phyloP scores from a whole-genome alignment of 2,329 filamentous ascomycete genomes.

The Pseudogymnoascus sp. region DNA sequence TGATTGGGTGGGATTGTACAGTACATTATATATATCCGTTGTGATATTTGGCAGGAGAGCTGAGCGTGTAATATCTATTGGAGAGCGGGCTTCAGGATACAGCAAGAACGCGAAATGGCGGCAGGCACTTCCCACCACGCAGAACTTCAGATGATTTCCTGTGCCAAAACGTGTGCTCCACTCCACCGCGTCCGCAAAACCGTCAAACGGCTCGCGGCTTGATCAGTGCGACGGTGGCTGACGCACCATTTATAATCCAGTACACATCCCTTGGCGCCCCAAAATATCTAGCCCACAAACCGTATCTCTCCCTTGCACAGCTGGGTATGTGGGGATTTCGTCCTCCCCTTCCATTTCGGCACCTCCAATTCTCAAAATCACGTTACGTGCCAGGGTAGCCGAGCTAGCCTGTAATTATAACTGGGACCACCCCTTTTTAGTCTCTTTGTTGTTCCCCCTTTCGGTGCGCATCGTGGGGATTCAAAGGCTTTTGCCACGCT shows the following conservation, averaged over 20 bases:
- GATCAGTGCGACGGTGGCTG: slow-evolving; percentile 5
- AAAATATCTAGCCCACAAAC: neutral
- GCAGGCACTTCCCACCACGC: neutral
- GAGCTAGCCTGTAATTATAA: slow-evolving; percentile 5
- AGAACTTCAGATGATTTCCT: neutral
- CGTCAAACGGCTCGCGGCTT: neutral
- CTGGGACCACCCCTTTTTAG: neutral
- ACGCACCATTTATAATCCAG: neutral
- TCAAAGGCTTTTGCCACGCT: neutral
- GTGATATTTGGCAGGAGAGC: neutral
- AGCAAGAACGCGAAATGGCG: neutral
- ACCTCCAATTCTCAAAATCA: neutral
- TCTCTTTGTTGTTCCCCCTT: neutral
- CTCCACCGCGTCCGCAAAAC: neutral
- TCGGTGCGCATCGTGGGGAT: slow-evolving; percentile 2
- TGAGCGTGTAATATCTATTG: slow-evolving; percentile 3
- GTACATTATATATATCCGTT: slow-evolving; percentile 6
- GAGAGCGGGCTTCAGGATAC: slow-evolving; percentile 2
- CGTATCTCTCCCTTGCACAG: neutral
- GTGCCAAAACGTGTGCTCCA: slow-evolving; percentile 1
- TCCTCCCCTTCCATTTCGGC: neutral
- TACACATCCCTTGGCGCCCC: neutral
- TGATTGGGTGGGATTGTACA: slow-evolving; percentile 3
- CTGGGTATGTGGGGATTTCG: neutral
- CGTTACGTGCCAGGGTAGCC: neutral